Conservation (phyloP, 139 green algal genomes). For the Chlamydomonas eustigma region DNA sequence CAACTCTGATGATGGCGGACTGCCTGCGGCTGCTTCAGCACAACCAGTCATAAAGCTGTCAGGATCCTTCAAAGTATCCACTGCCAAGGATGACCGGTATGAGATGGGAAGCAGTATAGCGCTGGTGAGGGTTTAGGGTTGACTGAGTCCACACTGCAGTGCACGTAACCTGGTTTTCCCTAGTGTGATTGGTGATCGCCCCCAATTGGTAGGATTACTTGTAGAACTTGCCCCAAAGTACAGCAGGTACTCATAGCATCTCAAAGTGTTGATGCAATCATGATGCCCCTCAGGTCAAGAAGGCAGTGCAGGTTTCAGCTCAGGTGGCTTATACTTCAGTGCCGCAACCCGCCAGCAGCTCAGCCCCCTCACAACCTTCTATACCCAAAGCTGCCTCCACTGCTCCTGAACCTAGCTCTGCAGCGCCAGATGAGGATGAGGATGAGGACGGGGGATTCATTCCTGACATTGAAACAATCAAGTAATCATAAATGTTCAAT, state of each 20-base stretch:
- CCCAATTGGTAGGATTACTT: too few species aligned
- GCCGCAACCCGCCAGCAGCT: not conserved
- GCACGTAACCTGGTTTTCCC: too few species aligned
- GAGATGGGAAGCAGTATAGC: not conserved
- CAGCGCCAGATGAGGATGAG: not conserved
- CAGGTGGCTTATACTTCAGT: not conserved
- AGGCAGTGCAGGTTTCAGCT: not conserved
- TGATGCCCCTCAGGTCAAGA: too few species aligned
- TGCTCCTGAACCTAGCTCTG: not conserved
- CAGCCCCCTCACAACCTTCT: too few species aligned
- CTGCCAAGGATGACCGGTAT: conserved; percentile 7
- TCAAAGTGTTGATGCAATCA: too few species aligned
- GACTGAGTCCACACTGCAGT: not conserved
- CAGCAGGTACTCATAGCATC: too few species aligned
- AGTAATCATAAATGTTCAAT: too few species aligned
- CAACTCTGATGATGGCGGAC: not conserved
- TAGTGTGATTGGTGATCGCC: too few species aligned
- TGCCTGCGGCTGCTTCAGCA: not conserved
- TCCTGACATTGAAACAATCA: not conserved
- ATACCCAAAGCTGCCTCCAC: too few species aligned
- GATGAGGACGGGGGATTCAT: not conserved
- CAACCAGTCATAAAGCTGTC: not conserved
- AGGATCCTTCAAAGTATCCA: conserved; percentile 1
- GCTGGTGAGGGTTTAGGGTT: not conserved
- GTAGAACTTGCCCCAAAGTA: too few species aligned